Conservation (phyloP, 371 early-diverging fungal genomes). For the Chytridiales sp. region DNA sequence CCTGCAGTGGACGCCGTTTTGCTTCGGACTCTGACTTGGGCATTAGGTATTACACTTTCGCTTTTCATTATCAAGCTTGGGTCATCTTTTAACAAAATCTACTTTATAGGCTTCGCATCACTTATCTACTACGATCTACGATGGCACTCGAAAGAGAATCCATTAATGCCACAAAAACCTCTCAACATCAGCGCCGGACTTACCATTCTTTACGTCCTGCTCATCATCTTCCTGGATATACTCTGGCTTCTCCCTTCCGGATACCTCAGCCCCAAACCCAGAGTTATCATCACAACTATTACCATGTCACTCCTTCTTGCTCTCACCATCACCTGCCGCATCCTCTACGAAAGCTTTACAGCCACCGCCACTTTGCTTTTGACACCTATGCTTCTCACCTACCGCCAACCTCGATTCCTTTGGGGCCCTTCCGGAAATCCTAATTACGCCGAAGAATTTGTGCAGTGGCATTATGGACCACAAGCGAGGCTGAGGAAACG, state of each 20-base stretch:
- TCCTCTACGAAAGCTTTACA: conserved; percentile 2
- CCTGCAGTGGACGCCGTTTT: conserved; percentile 6
- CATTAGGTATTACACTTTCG: background rate
- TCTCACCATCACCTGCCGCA: background rate
- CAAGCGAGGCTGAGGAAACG: conserved; percentile 13
- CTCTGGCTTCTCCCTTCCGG: conserved; percentile 7
- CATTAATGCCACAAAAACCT: background rate
- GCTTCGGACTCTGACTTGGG: conserved; percentile 1
- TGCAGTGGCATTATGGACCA: background rate
- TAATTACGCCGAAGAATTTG: conserved; percentile 10
- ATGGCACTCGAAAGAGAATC: conserved; percentile 5
- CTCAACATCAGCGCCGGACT: conserved; percentile 11
- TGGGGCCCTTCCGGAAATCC: no score
- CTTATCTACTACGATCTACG: conserved; percentile 17
- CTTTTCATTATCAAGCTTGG: background rate
- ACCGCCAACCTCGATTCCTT: conserved; percentile 10
- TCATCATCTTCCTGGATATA: conserved; percentile 9
- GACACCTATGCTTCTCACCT: conserved; percentile 2
- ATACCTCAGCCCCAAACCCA: no score
- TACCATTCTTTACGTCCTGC: background rate
- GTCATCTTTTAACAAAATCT: background rate
- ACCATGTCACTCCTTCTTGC: background rate
- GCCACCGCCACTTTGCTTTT: conserved; percentile 7
- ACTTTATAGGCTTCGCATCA: conserved; percentile 3
- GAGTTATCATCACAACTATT: conserved; percentile 4